Evolutionary conservation across 1,139 yeast genomes (phyloP).

Genomic region (Candida buenavistaensis): DNA sequence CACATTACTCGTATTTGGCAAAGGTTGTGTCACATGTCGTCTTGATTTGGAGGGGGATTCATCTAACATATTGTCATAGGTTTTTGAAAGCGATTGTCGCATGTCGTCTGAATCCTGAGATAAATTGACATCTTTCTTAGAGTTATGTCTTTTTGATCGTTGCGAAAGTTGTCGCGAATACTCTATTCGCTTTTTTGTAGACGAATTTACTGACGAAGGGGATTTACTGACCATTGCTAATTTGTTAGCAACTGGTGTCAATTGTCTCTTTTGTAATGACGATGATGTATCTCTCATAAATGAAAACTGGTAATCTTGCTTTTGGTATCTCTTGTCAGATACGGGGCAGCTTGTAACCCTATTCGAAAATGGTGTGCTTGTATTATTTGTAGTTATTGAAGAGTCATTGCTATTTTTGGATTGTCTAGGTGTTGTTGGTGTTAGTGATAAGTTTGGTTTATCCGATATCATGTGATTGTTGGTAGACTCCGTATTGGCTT

Average conservation of each 20-base stretch:
- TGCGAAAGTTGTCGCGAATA: constrained; percentile 19
- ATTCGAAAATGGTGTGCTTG: background rate
- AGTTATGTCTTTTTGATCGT: constrained; percentile 18
- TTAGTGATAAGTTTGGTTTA: background rate
- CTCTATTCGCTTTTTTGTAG: constrained; percentile 20
- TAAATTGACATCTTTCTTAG: constrained; percentile 6
- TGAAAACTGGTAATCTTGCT: constrained; percentile 25
- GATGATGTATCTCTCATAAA: constrained; percentile 42
- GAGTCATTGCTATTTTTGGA: background rate
- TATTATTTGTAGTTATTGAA: background rate
- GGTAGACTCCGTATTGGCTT: too few species aligned
- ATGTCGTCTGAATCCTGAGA: too few species aligned
- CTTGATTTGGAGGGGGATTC: constrained; percentile 12
- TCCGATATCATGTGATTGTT: too few species aligned
- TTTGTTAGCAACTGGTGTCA: constrained; percentile 7
- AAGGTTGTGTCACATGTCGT: constrained; percentile 12
- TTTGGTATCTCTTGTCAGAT: constrained; percentile 15
- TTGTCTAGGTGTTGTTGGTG: constrained; percentile 11
- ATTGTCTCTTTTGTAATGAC: constrained; percentile 28
- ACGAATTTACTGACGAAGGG: constrained; percentile 7
- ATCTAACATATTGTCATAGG: constrained; percentile 2
- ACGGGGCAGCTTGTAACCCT: constrained; percentile 17
- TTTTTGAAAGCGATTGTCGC: too few species aligned
- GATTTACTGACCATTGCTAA: constrained; percentile 6
- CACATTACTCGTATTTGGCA: constrained; percentile 8